Conservation (phyloP, 2,329 filamentous ascomycete genomes). For the Colletotrichum truncatum region DNA sequence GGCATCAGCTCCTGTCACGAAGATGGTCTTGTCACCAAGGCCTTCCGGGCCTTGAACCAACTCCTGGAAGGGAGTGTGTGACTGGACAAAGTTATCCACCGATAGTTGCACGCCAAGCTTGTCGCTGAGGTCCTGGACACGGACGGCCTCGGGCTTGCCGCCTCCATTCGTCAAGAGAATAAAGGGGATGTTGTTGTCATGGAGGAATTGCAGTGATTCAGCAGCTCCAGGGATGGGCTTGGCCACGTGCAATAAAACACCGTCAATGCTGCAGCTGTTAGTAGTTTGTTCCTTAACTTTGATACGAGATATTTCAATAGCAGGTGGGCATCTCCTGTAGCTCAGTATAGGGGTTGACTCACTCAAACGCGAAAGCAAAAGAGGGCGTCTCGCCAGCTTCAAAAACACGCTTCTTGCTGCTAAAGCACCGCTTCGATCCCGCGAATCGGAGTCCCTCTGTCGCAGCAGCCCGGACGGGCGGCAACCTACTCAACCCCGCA, state of each 20-base stretch:
- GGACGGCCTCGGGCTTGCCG: slow-evolving; percentile 75
- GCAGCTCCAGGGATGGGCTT: slow-evolving; percentile 82
- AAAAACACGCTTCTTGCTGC: slow-evolving; percentile 29
- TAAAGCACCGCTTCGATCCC: background rate
- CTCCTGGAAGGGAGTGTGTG: slow-evolving; percentile 88
- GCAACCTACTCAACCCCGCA: background rate
- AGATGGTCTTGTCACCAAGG: slow-evolving; percentile 72
- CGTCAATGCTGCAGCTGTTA: slow-evolving; percentile 73
- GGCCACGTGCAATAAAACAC: slow-evolving; percentile 88
- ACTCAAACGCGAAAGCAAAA: slow-evolving; percentile 52
- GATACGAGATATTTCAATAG: background rate
- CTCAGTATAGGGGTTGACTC: slow-evolving; percentile 26
- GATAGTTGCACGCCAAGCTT: slow-evolving; percentile 61
- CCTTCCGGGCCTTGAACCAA: slow-evolving; percentile 65
- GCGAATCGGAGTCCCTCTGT: background rate
- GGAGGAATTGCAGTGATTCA: slow-evolving; percentile 77
- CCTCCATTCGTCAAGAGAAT: slow-evolving; percentile 97
- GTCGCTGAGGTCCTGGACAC: slow-evolving; percentile 31
- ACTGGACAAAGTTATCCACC: slow-evolving; percentile 77
- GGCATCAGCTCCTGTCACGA: slow-evolving; percentile 77
- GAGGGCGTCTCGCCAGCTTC: slow-evolving; percentile 35
- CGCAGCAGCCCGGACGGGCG: background rate
- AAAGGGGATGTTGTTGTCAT: slow-evolving; percentile 82
- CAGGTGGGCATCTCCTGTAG: background rate
- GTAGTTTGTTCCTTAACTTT: background rate